These are phyloP conservation scores for Leptomonas pyrrhocoris DNA, from an alignment of 208 protist genomes.

Conservation along the genomic window DNA sequence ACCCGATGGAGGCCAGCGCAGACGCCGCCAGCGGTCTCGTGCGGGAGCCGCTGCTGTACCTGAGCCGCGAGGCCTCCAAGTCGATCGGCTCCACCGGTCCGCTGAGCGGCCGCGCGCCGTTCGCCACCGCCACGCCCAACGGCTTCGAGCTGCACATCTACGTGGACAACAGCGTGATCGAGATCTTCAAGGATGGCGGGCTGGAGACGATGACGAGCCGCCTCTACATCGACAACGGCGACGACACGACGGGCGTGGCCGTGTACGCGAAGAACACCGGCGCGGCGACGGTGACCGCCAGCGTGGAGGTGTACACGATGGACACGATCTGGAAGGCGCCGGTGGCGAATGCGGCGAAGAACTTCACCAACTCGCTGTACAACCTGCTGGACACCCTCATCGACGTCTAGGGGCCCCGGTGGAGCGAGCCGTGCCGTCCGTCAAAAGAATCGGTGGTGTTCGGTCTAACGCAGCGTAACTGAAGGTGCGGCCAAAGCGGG, in stretches of 20 bases:
- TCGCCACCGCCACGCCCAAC: slow-evolving; percentile 27
- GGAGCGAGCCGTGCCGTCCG: no score
- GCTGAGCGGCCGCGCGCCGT: slow-evolving; percentile 41
- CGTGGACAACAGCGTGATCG: slow-evolving; percentile 42
- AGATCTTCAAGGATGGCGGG: slow-evolving; percentile 52
- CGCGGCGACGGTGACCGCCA: slow-evolving; percentile 10
- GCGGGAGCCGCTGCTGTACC: slow-evolving; percentile 36
- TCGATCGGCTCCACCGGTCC: slow-evolving; percentile 31
- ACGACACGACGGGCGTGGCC: slow-evolving; percentile 22
- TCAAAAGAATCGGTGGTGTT: no score
- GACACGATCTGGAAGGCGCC: slow-evolving; percentile 31
- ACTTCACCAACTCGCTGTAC: slow-evolving; percentile 33
- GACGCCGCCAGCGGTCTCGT: slow-evolving; percentile 23
- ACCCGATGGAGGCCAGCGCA: background rate
- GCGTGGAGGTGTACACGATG: slow-evolving; percentile 40
- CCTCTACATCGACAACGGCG: slow-evolving; percentile 33
- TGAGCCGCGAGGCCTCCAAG: slow-evolving; percentile 30
- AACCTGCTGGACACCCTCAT: slow-evolving; percentile 28
- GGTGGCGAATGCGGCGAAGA: slow-evolving; percentile 3
- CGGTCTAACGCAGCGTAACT: no score
- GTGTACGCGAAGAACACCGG: slow-evolving; percentile 36
- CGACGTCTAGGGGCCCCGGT: slow-evolving; percentile 11
- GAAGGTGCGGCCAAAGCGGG: no score
- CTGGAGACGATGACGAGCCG: slow-evolving; percentile 42
- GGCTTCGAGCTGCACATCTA: slow-evolving; percentile 37